Evolutionary conservation across 495 filamentous ascomycete species (phyloP), one percentile per base, ranked within the genome.

Genomic region (Penicillium desertorum): DNA sequence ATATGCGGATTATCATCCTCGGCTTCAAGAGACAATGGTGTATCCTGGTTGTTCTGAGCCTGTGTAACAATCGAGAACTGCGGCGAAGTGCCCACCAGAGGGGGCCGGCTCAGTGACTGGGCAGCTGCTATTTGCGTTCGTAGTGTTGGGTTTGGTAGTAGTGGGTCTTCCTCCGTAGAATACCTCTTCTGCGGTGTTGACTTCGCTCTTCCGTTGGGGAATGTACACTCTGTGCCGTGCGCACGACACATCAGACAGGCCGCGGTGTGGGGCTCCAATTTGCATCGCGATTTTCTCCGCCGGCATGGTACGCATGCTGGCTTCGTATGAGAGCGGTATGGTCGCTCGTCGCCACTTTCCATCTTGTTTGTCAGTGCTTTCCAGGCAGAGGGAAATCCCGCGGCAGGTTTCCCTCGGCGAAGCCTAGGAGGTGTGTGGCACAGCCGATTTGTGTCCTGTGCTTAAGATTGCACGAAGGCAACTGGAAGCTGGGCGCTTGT

Each of bases 1-100:
- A 57, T 57, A 23, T 57, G 54, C 1, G 54, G 46, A 30, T 57
- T 57, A 23, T 57, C 54, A 43, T 57, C 54, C 4, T 57, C 54
- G 1, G 54, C 54, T 12, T 57, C 54, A 1, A 57, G 46, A n/a
- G 54, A 57, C 11, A 57, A n/a, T 1, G 54, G 54, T 25, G 54
- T 57, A 22, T 57, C 45, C 34, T 50, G 45, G 14, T 55, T 43
- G 19, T 42, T 50, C 36, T 57, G 34, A 8, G 1, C 25, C 25
- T 42, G 54, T 9, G 43, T 12, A 2, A 14, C 25, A 23, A 22
- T 22, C 20, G 43, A 47, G 32, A 47, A 47, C 7, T 46, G 44
- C 11, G 53, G 43, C 14, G 53, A 55, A 11, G 42, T 11, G 6
- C 20, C 16, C 2, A 39, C 30, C 2, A 30, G 22, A 23, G 36